A percentile compares a stretch with the other conserved stretches of the same genome.
Evolutionary conservation across 306 rosid genomes (phyloP).

Genomic region (Trifolium pratense): DNA sequence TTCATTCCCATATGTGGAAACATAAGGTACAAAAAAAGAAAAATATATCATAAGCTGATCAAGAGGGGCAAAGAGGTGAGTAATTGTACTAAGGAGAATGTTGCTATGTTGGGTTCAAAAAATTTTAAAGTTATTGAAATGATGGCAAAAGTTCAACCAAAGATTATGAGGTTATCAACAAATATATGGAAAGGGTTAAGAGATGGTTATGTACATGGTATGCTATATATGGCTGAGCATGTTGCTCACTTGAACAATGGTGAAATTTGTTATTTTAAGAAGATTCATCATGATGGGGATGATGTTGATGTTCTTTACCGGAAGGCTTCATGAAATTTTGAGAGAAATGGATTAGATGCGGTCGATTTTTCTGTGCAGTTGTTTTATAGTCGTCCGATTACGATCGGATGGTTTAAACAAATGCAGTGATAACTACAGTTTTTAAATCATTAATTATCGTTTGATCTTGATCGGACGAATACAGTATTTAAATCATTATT

Average conservation of each 20-base stretch:
- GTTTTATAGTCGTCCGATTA: too few relatives aligned
- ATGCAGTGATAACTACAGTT: too few relatives aligned
- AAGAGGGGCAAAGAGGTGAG: conserved; percentile 42
- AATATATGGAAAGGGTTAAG: conserved; percentile 49
- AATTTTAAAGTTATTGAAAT: conserved; percentile 27
- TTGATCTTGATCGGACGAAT: too few relatives aligned
- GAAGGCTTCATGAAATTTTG: conserved; percentile 28
- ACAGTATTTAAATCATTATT: too few relatives aligned
- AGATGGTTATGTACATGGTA: conserved; percentile 60
- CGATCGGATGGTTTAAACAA: too few relatives aligned
- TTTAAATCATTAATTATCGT: too few relatives aligned
- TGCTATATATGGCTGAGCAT: conserved; percentile 62
- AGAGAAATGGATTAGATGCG: too few relatives aligned
- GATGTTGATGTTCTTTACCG: conserved; percentile 36
- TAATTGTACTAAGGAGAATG: conserved; percentile 7
- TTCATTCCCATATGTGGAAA: conserved; percentile 42
- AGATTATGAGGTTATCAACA: conserved; percentile 34
- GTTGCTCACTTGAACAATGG: conserved; percentile 50
- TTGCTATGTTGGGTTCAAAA: conserved; percentile 15
- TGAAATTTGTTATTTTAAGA: conserved; percentile 42
- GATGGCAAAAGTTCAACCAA: conserved; percentile 43
- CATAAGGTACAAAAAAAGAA: conserved; percentile 43
- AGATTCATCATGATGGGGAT: conserved; percentile 36
- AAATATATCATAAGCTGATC: conserved; percentile 50
- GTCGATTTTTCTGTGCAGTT: too few relatives aligned